Evolutionary conservation across 331 rosid species (phyloP), one percentile per base, ranked within the genome.

Genomic region (Dryas integrifolia): DNA sequence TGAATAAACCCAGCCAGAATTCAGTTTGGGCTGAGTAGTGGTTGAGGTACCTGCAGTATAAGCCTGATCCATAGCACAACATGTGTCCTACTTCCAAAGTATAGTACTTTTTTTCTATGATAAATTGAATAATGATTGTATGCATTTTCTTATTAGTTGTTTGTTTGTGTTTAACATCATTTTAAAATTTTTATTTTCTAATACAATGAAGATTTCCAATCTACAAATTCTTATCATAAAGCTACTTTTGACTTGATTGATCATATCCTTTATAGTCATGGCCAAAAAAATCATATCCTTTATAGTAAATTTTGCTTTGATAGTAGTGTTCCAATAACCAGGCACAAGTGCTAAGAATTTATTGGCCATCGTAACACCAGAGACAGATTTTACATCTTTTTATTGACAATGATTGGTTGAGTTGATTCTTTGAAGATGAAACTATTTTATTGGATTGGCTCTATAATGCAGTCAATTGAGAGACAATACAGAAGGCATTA

Each of bases 61-160:
- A 58, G 66, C 66, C 16, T 70, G 49, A 62, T 66, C 26, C 41
- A 56, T 70, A 15, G 9, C 65, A 12, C 14, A 70, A 70, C 41
- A 56, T 14, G 55, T 11, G 9, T 24, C 21, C 65, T 43, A 16
- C 40, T 43, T 70, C 45, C 26, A 71, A 56, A 44, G 21, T 24
- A 71, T 8, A 14, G 7, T 45, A 4, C 44, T 44, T 70, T 57
- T 57, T 51, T 14, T 44, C 2, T 49, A 8, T 26, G 14, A 9
- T 48, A 9, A 48, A 10, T 4, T 67, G 59, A 38, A 50, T 11
- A 67, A 67, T 8, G 14, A 48, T 48, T 24, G n/a, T 57, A 8
- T 9, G 26, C 24, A 24, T 70, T 56, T 24, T 15, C 0, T 68
- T 50, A 9, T 55, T 12, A 41, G n/a, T 41, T 41, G 12, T 8